Conservation (phyloP, 2,329 filamentous ascomycete genomes). For the Grosmannia penicillata region DNA sequence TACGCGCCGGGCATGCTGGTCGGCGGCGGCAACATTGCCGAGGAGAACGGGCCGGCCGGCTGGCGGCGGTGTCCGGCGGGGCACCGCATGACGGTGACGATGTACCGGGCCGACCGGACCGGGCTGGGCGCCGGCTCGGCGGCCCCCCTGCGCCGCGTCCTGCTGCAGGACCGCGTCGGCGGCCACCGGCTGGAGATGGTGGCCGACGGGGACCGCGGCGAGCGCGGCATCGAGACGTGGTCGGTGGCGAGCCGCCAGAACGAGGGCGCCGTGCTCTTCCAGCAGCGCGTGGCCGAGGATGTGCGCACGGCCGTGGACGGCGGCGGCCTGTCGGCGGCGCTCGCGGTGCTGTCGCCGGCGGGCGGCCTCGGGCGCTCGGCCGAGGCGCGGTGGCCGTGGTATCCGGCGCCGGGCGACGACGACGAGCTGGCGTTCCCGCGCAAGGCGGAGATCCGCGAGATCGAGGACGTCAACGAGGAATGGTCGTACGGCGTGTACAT, state of each 20-base stretch:
- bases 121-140: slow-evolving; percentile 21
- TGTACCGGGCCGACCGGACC: slow-evolving; percentile 48
- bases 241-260: too few relatives aligned
- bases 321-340: slow-evolving; percentile 10
- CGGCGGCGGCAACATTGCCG: slow-evolving; percentile 46
- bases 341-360: slow-evolving; percentile 54
- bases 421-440: slow-evolving; percentile 79
- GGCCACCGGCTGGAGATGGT: slow-evolving; percentile 55
- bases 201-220: slow-evolving; percentile 19
- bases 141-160: slow-evolving; percentile 50
- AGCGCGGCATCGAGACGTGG: slow-evolving; percentile 6
- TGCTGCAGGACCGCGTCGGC: slow-evolving; percentile 63
- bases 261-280: too few relatives aligned
- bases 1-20: slow-evolving; percentile 48
- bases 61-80: slow-evolving; percentile 72
- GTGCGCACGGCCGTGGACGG: slow-evolving; percentile 24
- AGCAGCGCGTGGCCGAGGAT: slow-evolving; percentile 35
- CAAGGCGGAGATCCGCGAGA: slow-evolving; percentile 68
- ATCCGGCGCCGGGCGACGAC: slow-evolving; percentile 44
- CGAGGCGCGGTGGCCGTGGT: slow-evolving; percentile 63
- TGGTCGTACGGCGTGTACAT: slow-evolving; percentile 85
- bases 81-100: slow-evolving; percentile 73
- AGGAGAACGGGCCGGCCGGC: slow-evolving; percentile 62
- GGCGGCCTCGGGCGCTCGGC: slow-evolving; percentile 55
- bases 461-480: slow-evolving; percentile 77